A percentile compares a stretch with the other conserved stretches of the same genome.
Evolutionary conservation across 2,329 filamentous ascomycete genomes (phyloP).

Genomic region (Parastagonospora avenae): DNA sequence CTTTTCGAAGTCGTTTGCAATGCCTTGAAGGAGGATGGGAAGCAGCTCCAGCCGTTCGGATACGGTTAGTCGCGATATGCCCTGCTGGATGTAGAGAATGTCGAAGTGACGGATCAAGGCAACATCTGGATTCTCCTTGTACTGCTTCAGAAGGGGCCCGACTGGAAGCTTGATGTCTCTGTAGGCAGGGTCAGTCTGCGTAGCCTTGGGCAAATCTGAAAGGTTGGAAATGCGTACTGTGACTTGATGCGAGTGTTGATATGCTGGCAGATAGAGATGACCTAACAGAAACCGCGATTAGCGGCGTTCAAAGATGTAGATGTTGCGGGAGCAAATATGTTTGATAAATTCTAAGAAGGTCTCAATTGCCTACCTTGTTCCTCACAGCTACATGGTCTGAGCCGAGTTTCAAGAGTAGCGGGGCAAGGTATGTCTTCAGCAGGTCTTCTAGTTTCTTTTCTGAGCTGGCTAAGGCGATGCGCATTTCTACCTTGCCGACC

Average conservation of each 20-base stretch:
- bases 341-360: neutral
- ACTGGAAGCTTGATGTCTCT: conserved; percentile 78
- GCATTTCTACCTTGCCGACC: conserved; percentile 83
- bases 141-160: conserved; percentile 82
- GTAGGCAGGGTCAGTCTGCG: neutral
- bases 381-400: conserved; percentile 82
- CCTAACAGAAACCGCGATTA: conserved; percentile 48
- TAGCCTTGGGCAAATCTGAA: neutral
- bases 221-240: conserved; percentile 46
- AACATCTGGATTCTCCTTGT: conserved; percentile 73
- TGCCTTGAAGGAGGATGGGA: conserved; percentile 70
- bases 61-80: conserved; percentile 65
- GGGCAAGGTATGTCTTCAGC: conserved; percentile 77
- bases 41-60: conserved; percentile 73
- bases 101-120: conserved; percentile 86
- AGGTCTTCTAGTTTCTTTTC: conserved; percentile 81
- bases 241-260: conserved; percentile 68
- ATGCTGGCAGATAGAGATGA: conserved; percentile 73
- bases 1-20: conserved; percentile 64
- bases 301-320: conserved; percentile 24
- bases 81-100: conserved; percentile 86
- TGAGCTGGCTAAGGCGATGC: conserved; percentile 80
- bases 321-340: neutral
- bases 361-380: conserved; percentile 63
- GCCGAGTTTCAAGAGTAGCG: conserved; percentile 82